Conservation (phyloP, 306 rosid genomes). For the Ochetophila trinervis region DNA sequence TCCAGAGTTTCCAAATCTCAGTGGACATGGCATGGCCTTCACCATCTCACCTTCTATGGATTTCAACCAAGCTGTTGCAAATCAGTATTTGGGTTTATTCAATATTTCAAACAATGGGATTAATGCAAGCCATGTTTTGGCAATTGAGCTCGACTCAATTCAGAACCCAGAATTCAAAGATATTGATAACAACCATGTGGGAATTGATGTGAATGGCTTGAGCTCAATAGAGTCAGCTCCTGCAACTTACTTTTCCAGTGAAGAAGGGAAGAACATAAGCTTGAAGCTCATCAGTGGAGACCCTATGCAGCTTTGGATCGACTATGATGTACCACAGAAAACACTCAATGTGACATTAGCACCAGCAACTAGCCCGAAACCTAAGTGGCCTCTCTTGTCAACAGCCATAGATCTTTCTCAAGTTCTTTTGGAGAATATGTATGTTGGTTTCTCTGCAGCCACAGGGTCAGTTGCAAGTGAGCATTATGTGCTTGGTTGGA, state of each 20-base stretch:
- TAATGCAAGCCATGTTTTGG: constrained; percentile 22
- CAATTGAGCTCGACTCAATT: constrained; percentile 31
- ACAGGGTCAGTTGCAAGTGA: constrained; percentile 15
- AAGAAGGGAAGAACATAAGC: constrained; percentile 3
- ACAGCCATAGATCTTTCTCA: constrained; percentile 11
- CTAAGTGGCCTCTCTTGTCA: constrained; percentile 26
- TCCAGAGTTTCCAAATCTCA: constrained; percentile 6
- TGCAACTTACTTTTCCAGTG: constrained; percentile 1
- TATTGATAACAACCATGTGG: constrained; percentile 26
- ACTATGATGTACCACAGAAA: constrained; percentile 21
- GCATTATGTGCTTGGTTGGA: constrained; percentile 38
- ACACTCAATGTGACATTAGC: constrained; percentile 25
- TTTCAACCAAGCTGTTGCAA: constrained; percentile 10
- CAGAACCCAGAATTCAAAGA: constrained; percentile 16
- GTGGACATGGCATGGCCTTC: constrained; percentile 34
- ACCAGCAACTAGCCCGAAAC: constrained; percentile 12
- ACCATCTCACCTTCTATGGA: constrained; percentile 25
- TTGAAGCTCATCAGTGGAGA: not conserved
- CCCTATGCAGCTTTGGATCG: constrained; percentile 23
- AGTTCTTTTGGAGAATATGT: constrained; percentile 19
- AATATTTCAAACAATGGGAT: constrained; percentile 7
- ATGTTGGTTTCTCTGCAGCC: constrained; percentile 37
- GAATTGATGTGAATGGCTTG: constrained; percentile 33
- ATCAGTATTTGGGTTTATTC: constrained; percentile 29
- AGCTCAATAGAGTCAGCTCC: constrained; percentile 2